Conservation (phyloP, 169 alveolate genomes). For the Cyclospora cayetanensis region DNA sequence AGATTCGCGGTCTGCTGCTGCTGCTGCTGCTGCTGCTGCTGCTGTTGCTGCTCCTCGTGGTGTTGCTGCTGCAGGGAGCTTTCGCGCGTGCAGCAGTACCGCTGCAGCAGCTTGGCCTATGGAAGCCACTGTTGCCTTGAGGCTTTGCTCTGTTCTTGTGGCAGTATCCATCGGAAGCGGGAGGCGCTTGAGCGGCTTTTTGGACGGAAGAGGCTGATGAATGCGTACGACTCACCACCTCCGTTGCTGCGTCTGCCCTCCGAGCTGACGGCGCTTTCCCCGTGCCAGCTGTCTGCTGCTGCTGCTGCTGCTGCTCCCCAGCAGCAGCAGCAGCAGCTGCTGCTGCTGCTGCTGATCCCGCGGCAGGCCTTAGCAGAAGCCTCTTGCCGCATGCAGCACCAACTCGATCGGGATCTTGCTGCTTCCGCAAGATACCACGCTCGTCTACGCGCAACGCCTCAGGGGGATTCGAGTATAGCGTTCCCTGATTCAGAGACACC, state of each 20-base stretch:
- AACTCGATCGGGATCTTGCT: not conserved
- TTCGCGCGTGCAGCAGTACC: not conserved
- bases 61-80: conserved; percentile 12
- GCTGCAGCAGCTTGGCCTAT: not conserved
- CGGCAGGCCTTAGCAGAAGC: not conserved
- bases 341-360: not conserved
- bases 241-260: too few relatives aligned
- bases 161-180: not conserved
- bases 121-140: not conserved
- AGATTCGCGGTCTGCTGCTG: not conserved
- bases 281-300: too few relatives aligned
- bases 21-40: conserved; percentile 44
- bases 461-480: conserved; percentile 34
- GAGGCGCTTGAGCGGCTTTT: not conserved
- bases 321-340: not conserved
- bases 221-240: too few relatives aligned
- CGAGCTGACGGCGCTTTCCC: too few relatives aligned
- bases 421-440: not conserved
- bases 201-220: too few relatives aligned
- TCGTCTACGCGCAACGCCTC: conserved; percentile 34
- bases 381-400: not conserved
- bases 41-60: not conserved
- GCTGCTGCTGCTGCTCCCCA: conserved; percentile 5
- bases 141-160: too few relatives aligned
- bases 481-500: not conserved